Evolutionary conservation across 139 green algal genomes (phyloP).

Genomic region (Picochlorum sp.): DNA sequence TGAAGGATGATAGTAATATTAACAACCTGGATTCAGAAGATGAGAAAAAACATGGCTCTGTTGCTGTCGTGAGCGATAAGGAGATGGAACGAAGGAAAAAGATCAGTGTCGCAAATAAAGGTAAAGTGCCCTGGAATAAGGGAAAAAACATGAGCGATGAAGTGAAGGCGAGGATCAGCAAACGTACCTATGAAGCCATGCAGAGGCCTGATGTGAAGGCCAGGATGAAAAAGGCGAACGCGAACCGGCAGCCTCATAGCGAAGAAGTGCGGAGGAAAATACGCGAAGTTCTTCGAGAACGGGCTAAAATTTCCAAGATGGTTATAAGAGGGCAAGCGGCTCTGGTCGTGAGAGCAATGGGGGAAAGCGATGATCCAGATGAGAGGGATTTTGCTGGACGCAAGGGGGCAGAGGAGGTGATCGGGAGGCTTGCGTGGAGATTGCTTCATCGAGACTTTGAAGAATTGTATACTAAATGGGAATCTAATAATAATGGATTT

Average conservation of each 20-base stretch:
- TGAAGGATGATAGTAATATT: too few species aligned
- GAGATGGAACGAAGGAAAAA: conserved; percentile 28
- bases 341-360: not conserved
- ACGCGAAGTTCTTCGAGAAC: not conserved
- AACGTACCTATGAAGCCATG: conserved; percentile 26
- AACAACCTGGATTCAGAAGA: too few species aligned
- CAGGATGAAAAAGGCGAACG: not conserved
- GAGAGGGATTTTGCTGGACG: not conserved
- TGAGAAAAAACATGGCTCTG: too few species aligned
- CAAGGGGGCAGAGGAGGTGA: not conserved
- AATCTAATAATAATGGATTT: not conserved
- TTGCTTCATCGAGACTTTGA: not conserved
- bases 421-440: not conserved
- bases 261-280: not conserved
- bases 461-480: not conserved
- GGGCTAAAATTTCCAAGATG: not conserved
- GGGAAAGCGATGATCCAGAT: not conserved
- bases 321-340: not conserved
- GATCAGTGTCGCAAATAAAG: conserved; percentile 46
- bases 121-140: conserved; percentile 50
- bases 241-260: not conserved
- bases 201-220: conserved; percentile 20
- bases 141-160: conserved; percentile 19
- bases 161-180: conserved; percentile 22
- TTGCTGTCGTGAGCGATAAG: conserved; percentile 1